Percentiles rank a stretch among this genome's conserved stretches.
Conservation (phyloP, 177 flowering plant species). For the Telopea speciosissima region DNA sequence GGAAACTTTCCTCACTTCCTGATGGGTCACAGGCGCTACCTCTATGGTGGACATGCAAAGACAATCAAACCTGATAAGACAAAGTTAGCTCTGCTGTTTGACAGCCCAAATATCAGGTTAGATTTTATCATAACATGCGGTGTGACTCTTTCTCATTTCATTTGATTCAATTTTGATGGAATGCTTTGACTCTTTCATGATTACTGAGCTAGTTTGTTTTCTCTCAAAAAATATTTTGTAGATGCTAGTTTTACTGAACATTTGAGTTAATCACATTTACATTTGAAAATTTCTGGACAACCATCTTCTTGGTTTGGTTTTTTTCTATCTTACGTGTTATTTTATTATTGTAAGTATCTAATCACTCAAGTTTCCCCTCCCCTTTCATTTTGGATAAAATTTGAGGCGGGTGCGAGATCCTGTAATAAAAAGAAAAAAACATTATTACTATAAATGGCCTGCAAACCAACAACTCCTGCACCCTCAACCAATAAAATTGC, state of each 20-base stretch:
- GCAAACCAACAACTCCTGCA: too few species aligned
- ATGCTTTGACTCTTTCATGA: background rate
- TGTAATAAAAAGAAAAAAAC: too few species aligned
- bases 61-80: conserved; percentile 90
- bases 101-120: conserved; percentile 74
- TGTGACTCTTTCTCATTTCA: background rate
- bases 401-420: too few species aligned
- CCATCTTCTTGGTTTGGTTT: background rate
- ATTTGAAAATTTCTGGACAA: background rate
- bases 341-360: background rate
- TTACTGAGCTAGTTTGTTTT: background rate
- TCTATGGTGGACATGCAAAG: conserved; percentile 84
- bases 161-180: background rate
- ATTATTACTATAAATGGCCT: too few species aligned
- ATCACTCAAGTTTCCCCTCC: background rate
- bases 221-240: background rate
- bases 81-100: conserved; percentile 72
- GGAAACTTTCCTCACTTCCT: conserved; percentile 98
- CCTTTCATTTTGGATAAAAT: too few species aligned
- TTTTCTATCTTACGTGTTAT: background rate
- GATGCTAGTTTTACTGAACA: background rate
- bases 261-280: background rate
- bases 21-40: conserved; percentile 89
- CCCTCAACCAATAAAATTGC: too few species aligned
- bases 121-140: background rate